A percentile compares a stretch with the other conserved stretches of the same genome.
These are phyloP conservation scores for Aegilops speltoides DNA, from an alignment of 176 grass and related monocot genomes.

Conservation along the genomic window DNA sequence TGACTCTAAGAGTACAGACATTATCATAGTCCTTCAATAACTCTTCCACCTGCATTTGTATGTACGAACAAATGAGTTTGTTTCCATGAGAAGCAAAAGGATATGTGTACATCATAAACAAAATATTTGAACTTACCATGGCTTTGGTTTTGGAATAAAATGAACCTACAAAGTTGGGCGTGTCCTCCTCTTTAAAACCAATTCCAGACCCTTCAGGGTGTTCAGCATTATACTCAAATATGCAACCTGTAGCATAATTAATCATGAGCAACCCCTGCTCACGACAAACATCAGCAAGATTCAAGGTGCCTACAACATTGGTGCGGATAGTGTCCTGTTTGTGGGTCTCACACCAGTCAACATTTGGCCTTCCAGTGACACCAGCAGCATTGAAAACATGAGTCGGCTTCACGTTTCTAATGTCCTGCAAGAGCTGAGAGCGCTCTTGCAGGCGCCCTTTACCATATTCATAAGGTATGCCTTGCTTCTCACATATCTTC, in stretches of 20 bases:
- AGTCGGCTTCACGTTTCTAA: not conserved
- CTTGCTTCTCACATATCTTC: not conserved
- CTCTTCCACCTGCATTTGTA: not conserved
- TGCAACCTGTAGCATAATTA: not conserved
- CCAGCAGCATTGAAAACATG: not conserved
- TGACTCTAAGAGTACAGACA: not conserved
- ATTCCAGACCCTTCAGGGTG: not conserved
- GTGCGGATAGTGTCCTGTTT: not conserved
- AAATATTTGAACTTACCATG: not conserved
- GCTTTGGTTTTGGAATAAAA: not conserved
- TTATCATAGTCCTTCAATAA: not conserved
- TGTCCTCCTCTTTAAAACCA: not conserved
- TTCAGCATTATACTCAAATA: not conserved
- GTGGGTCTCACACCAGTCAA: not conserved
- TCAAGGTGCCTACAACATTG: not conserved
- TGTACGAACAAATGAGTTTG: not conserved
- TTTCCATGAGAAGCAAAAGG: not conserved
- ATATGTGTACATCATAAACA: not conserved
- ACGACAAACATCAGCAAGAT: constrained; percentile 1
- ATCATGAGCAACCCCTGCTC: not conserved
- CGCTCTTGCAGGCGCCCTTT: not conserved
- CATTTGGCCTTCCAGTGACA: not conserved
- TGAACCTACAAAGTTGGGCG: not conserved
- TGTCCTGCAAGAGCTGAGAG: not conserved
- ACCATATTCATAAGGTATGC: not conserved